Evolutionary conservation across 2,329 filamentous ascomycete genomes (phyloP), one percentile per base, ranked within the genome.

Genomic region (Penicillium sp.): DNA sequence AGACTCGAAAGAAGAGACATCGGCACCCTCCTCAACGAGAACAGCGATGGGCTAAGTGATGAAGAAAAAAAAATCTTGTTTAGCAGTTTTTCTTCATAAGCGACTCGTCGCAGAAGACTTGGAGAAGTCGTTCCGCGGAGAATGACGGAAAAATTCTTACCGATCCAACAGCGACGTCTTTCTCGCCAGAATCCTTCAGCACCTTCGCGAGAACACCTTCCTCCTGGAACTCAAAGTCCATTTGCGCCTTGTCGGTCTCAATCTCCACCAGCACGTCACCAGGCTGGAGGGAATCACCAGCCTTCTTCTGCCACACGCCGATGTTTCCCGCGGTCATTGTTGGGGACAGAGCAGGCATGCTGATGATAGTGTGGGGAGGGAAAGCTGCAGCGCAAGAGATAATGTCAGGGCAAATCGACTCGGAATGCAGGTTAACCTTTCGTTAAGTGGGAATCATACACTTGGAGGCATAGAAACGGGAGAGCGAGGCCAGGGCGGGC

Each of bases 201-300:
- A 97, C 81, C 81, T 95, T 95, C 65, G 93, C 91, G 60, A 98
- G 80, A 52, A 95, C 81, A 77, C 91, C 93, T 70, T 97, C 93
- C 66, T 98, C 93, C 75, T 98, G 93, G 75, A 95, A 97, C 75
- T 98, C 93, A 71, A 98, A 97, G 78, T 98, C 93, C 93, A 98
- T 98, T 78, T 97, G 93, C 57, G 93, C 93, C 81, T 98, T 98
- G 76, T 98, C 93, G 63, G 93, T 98, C 81, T 98, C 93, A 65
- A 97, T 95, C 79, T 95, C 90, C 60, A 95, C 90, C 61, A 98
- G 77, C 40, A 98, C 93, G 70, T 98, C 93, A 69, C 93, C 93
- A 45, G 94, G 90, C 49, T 82, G 77, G 70, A 98, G 84, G 54
- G 77, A 67, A 72, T 98, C 93, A 67, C 93, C 93, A 59, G 84